Base-by-base conservation (phyloP, 2,329 filamentous ascomycete genomes). In the Ascochyta rabiei region DNA sequence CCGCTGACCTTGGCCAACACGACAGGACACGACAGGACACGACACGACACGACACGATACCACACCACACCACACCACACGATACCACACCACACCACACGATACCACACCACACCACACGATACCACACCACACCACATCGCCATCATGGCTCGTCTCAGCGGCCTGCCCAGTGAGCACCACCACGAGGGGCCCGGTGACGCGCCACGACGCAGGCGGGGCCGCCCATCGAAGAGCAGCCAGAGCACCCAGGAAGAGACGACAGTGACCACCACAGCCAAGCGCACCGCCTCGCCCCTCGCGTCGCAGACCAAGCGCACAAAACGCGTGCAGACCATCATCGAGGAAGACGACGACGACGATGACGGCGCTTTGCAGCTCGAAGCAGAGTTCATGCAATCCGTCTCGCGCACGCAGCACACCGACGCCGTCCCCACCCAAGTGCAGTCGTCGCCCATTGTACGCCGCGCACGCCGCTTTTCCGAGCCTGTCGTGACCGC, bases 141-240 rank as follows among this genome's bases (percentile, higher is more conserved):
- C 55, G 48, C 59, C 42, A 56, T 45, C 57, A 74, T 74, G 71
- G 72, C 71, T 56, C 70, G 70, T 39, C 62, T 72, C 41, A 69
- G 65, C 55, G 69, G 71, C 46, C 66, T 72, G 8, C 66, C 70
- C 39, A 71, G 71, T 31, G 70, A 73, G 61, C 71, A 72, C 62
- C 72, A 74, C 53, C 66, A 69, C 53, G 63, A 70, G 43, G 71
- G 71, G 24, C 71, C 71, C 19, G 71, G 68, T 9, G 70, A 74
- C 50, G 64, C 68, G 37, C 64, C 70, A 8, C 69, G 68, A 42
- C 71, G 71, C 52, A 66, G 67, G 48, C 66, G 66, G 48, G 64
- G 67, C 50, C 70, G 72, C 44, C 62, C 62, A 4, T 56, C 59
- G 18, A 72, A 70, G 63, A 61, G 56, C 59, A 62, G 8, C 56